Conservation (phyloP, 352 stramenopile genomes). For the Globisporangium apiculatum region DNA sequence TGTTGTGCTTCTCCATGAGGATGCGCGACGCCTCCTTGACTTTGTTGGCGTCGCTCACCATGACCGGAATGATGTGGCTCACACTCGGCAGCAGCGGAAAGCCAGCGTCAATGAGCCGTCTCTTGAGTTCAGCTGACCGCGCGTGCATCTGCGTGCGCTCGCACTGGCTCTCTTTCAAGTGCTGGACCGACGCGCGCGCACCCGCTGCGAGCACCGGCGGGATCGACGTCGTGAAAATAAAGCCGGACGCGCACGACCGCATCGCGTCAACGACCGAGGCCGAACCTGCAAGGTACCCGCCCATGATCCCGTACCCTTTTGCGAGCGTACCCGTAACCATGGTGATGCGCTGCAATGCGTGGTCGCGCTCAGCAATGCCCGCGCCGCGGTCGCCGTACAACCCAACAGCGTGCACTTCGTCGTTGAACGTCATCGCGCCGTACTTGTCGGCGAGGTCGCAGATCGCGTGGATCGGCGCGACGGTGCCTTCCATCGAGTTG, state of each 20-base stretch:
- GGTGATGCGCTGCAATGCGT: constrained; percentile 80
- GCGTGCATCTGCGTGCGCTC: constrained; percentile 81
- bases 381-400: constrained; percentile 84
- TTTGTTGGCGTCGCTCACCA: constrained; percentile 85
- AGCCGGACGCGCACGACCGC: constrained; percentile 78
- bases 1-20: constrained; percentile 88
- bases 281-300: constrained; percentile 86
- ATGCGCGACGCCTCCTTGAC: constrained; percentile 85
- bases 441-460: constrained; percentile 87
- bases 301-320: constrained; percentile 90
- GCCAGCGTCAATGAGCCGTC: constrained; percentile 67
- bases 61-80: constrained; percentile 87
- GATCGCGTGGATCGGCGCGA: constrained; percentile 81
- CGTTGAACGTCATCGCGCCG: constrained; percentile 89
- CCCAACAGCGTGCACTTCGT: constrained; percentile 87
- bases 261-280: constrained; percentile 83
- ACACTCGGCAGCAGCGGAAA: constrained; percentile 84
- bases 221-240: constrained; percentile 91
- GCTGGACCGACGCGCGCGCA: constrained; percentile 65
- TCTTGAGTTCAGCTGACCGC: constrained; percentile 81
- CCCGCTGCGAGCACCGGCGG: constrained; percentile 80
- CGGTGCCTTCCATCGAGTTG: constrained; percentile 86
- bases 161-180: constrained; percentile 81
- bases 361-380: constrained; percentile 81
- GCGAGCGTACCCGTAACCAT: constrained; percentile 89